Conservation (phyloP, 1,284 basidiomycete genomes). For the Leccinum angustisporum region DNA sequence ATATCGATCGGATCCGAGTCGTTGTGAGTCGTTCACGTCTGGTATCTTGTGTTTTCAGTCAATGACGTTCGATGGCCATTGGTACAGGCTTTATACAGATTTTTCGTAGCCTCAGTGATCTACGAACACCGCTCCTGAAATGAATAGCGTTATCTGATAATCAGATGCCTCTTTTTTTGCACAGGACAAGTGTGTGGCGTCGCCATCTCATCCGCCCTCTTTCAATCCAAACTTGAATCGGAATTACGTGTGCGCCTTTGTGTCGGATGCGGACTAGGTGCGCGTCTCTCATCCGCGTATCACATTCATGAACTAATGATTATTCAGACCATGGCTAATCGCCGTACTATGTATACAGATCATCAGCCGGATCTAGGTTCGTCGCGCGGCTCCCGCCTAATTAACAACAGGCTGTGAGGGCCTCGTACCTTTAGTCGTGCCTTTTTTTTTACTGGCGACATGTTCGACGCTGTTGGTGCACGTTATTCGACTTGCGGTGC, state of each 20-base stretch:
- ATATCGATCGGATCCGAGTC: conserved; percentile 78
- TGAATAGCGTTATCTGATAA: background rate
- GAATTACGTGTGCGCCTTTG: conserved; percentile 66
- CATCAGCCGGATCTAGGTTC: conserved; percentile 62
- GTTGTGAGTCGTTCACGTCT: conserved; percentile 39
- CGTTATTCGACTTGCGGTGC: too few relatives aligned
- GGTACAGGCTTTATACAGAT: conserved; percentile 82
- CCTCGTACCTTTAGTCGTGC: conserved; percentile 68
- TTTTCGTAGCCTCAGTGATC: conserved; percentile 68
- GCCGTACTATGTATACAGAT: conserved; percentile 39
- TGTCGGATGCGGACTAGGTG: conserved; percentile 60
- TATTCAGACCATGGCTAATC: too few relatives aligned
- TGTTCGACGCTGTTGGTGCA: conserved; percentile 39
- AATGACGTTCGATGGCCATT: conserved; percentile 64
- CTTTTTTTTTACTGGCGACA: conserved; percentile 63
- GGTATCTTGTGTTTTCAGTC: background rate
- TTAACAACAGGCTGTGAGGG: conserved; percentile 63
- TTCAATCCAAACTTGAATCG: conserved; percentile 66
- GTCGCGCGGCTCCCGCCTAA: conserved; percentile 42
- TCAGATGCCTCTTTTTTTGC: conserved; percentile 13
- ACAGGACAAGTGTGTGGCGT: conserved; percentile 83
- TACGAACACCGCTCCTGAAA: background rate
- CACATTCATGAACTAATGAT: too few relatives aligned
- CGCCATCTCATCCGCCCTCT: conserved; percentile 75
- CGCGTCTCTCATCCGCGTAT: too few relatives aligned